Conservation (phyloP, 2,329 filamentous ascomycete genomes). For the Penicillium sp. region DNA sequence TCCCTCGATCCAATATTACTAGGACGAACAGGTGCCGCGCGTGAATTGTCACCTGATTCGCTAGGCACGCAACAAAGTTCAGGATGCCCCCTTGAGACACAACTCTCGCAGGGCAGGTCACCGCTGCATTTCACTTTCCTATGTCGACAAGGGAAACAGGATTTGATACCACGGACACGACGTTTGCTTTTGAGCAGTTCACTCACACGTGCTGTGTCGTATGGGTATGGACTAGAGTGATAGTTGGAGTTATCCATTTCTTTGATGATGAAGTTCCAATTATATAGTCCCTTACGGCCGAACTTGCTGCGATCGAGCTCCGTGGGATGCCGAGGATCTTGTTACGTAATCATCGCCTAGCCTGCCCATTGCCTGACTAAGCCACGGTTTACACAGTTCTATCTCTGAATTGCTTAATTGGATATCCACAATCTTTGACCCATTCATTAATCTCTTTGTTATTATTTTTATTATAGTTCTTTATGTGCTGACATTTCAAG, state of each 20-base stretch:
- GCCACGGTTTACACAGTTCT: too few relatives aligned
- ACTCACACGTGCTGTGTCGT: constrained; percentile 21
- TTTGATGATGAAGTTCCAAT: not conserved
- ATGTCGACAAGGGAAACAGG: constrained; percentile 27
- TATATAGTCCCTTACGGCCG: not conserved
- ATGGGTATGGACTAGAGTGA: constrained; percentile 13
- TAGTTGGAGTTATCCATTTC: not conserved
- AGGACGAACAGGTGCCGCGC: not conserved
- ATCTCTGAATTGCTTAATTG: too few relatives aligned
- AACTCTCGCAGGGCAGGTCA: constrained; percentile 17
- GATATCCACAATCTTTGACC: too few relatives aligned
- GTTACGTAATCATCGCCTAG: not conserved
- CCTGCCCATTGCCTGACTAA: too few relatives aligned
- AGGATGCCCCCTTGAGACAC: constrained; percentile 18
- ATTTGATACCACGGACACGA: constrained; percentile 20
- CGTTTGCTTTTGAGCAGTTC: constrained; percentile 26
- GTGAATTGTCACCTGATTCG: not conserved
- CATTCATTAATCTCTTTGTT: too few relatives aligned
- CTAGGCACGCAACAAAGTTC: constrained; percentile 15
- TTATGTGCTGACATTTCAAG: too few relatives aligned
- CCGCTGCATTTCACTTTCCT: constrained; percentile 25
- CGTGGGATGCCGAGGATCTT: not conserved
- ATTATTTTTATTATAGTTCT: too few relatives aligned
- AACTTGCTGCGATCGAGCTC: not conserved
- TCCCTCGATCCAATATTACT: not conserved